phyloP scores from a whole-genome alignment of 805 yeast genomes.

The Nakazawaea peltata region DNA sequence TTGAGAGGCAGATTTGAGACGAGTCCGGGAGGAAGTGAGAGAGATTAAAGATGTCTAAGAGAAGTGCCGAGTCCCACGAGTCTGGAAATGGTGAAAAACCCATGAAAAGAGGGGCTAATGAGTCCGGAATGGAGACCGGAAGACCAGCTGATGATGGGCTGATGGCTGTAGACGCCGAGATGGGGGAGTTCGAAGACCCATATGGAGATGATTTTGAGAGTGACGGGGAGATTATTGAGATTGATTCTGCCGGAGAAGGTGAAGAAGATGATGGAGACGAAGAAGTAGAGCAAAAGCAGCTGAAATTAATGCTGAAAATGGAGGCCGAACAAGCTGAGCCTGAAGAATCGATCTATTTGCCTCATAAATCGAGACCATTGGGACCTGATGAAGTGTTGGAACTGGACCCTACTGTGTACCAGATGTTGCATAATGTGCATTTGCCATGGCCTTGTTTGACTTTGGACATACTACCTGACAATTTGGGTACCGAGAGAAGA shows the following conservation, averaged over 20 bases:
- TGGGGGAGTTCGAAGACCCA: constrained; percentile 85
- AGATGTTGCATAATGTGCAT: constrained; percentile 90
- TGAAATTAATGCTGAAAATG: constrained; percentile 13
- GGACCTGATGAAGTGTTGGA: constrained; percentile 95
- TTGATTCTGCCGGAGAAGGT: constrained; percentile 53
- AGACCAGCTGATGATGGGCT: too few species aligned
- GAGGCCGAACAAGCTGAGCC: constrained; percentile 27
- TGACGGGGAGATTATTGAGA: constrained; percentile 81
- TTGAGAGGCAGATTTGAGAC: too few species aligned
- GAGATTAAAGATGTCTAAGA: constrained; percentile 25
- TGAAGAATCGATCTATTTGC: constrained; percentile 59
- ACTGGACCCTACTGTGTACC: constrained; percentile 94
- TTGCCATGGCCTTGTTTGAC: constrained; percentile 97
- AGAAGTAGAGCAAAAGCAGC: constrained; percentile 16
- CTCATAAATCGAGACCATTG: constrained; percentile 81
- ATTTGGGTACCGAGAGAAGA: constrained; percentile 81
- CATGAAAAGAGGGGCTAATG: too few species aligned
- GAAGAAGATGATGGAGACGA: constrained; percentile 32
- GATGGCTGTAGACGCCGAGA: constrained; percentile 50
- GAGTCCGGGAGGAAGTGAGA: too few species aligned
- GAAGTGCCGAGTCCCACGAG: constrained; percentile 21
- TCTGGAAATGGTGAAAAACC: too few species aligned
- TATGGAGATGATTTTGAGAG: constrained; percentile 90
- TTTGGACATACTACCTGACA: constrained; percentile 81
- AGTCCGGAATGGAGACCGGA: too few species aligned